Evolutionary conservation across 139 green algal genomes (phyloP).

Genomic region (Chlamydomonas incerta): DNA sequence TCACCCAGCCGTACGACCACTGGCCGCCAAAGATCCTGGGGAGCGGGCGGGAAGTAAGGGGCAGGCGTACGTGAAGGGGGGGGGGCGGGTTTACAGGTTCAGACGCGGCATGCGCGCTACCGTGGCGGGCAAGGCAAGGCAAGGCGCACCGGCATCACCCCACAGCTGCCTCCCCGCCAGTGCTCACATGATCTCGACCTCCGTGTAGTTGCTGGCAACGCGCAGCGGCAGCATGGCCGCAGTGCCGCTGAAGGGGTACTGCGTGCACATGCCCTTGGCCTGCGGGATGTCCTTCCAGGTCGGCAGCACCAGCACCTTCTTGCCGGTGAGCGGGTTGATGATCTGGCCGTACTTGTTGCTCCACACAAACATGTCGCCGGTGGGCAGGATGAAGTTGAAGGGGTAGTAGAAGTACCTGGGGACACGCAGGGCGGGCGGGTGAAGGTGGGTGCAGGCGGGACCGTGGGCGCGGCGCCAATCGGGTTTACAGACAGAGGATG

Average conservation of each 20-base stretch:
- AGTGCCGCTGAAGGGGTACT: conserved; percentile 54
- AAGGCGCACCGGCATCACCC: too few relatives aligned
- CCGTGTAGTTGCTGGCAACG: conserved; percentile 34
- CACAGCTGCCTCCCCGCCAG: too few relatives aligned
- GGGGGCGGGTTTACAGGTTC: too few relatives aligned
- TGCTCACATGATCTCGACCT: conserved; percentile 32
- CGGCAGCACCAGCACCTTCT: conserved; percentile 4
- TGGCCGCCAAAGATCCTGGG: conserved; percentile 34
- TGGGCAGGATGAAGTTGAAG: conserved; percentile 53
- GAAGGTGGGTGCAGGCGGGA: too few relatives aligned
- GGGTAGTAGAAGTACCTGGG: conserved; percentile 55
- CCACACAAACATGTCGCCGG: conserved; percentile 49
- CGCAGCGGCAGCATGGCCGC: conserved; percentile 41
- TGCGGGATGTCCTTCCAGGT: conserved; percentile 3
- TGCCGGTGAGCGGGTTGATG: conserved; percentile 38
- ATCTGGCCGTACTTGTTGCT: conserved; percentile 41
- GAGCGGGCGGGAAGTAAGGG: too few relatives aligned
- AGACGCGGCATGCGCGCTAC: too few relatives aligned
- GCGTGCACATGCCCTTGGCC: conserved; percentile 26
- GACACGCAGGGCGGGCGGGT: too few relatives aligned
- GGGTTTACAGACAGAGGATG: too few relatives aligned
- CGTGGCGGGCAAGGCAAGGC: too few relatives aligned
- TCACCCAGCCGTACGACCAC: conserved; percentile 31
- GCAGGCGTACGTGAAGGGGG: too few relatives aligned
- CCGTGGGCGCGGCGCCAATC: too few relatives aligned